These are phyloP conservation scores for Gossypium turneri DNA, from an alignment of 345 rosid genomes.

Conservation along the genomic window DNA sequence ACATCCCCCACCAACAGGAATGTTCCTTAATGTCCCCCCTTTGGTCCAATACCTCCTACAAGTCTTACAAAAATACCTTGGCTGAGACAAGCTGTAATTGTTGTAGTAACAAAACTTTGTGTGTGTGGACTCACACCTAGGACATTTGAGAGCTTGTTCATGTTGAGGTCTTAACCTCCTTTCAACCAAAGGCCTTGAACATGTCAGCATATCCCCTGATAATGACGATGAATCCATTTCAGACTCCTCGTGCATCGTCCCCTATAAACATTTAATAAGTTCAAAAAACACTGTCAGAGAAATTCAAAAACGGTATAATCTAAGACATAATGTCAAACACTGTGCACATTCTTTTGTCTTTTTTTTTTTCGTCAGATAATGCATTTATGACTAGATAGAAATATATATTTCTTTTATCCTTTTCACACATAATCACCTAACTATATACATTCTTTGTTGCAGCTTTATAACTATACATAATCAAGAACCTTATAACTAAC, in stretches of 20 bases:
- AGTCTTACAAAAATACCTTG: slow-evolving; percentile 94
- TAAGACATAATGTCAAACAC: background rate
- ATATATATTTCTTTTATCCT: no score
- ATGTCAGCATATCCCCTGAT: slow-evolving; percentile 75
- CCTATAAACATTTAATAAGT: slow-evolving; percentile 26
- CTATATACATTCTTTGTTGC: background rate
- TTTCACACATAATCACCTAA: no score
- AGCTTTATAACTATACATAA: background rate
- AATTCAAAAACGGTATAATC: background rate
- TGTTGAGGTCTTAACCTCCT: slow-evolving; percentile 91
- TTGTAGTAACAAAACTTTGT: slow-evolving; percentile 98
- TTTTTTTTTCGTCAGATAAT: slow-evolving; percentile 1
- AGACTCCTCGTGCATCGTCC: slow-evolving; percentile 52
- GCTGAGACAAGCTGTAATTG: slow-evolving; percentile 97
- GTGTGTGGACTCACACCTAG: slow-evolving; percentile 88
- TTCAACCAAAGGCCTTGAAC: slow-evolving; percentile 86
- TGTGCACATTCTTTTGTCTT: slow-evolving; percentile 6
- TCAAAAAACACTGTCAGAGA: background rate
- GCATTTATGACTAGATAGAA: no score
- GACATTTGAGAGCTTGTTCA: slow-evolving; percentile 88
- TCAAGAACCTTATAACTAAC: background rate
- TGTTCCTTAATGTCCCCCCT: slow-evolving; percentile 92
- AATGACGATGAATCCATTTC: slow-evolving; percentile 70
- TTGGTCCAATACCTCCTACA: slow-evolving; percentile 98
- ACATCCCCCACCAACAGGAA: slow-evolving; percentile 97